Evolutionary conservation across 352 stramenopile genomes (phyloP), one percentile per base, ranked within the genome.

Genomic region (Pythium folliculosum): DNA sequence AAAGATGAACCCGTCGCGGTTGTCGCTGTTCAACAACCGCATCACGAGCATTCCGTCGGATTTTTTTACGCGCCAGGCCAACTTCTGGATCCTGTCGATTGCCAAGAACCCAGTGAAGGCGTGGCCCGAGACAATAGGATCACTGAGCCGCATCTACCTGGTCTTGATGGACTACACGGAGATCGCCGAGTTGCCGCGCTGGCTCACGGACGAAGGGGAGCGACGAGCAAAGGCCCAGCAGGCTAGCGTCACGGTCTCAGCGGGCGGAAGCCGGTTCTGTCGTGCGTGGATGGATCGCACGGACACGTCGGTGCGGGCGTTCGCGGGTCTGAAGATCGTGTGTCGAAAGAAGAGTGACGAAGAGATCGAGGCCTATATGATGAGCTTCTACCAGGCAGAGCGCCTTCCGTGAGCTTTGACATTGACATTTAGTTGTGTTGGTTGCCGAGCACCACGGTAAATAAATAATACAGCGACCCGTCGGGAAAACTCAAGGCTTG

Each of bases 141-240:
- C 10, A 12, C n/a, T 55, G 9, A 14, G 49, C 14, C 16, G 50
- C 12, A 43, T 68, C 23, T 27, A 56, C 7, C 25, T 61, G 3
- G 16, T 68, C 1, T 19, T 68, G 17, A 53, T 68, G 23, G 61
- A 68, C n/a, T 62, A 68, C 51, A 68, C 61, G 22, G 38, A 40
- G 23, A 61, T 68, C 43, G 40, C 16, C 23, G 52, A 60, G 22
- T 17, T 61, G 3, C 61, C 61, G 7, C 2, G 6, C n/a, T 68
- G 61, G 61, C 61, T 61, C 16, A 51, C 58, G n/a, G 23, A 27
- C 13, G 60, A 67, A 25, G 60, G 60, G 1, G 37, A 59, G n/a
- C 17, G 60, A 21, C 48, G 60, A 30, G 49, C 38, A 17, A 14
- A 37, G 6, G 19, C 19, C 19, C 16, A 27, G 30, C 3, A 35